A percentile compares a stretch with the other conserved stretches of the same genome.
Evolutionary conservation across 768 basidiomycete genomes (phyloP).

Genomic region (Tephrocybe sp.): DNA sequence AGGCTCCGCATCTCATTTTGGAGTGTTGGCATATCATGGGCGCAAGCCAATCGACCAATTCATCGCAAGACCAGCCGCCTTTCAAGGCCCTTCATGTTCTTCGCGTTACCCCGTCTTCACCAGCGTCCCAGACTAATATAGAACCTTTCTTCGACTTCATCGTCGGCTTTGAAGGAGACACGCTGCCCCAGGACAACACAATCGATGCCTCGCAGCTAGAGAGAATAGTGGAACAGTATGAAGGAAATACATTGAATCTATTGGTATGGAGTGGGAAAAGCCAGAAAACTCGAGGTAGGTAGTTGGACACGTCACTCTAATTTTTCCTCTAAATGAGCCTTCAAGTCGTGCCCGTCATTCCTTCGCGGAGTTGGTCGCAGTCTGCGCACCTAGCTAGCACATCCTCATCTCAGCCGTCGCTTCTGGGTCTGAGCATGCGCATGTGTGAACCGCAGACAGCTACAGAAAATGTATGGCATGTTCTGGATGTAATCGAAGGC

Average conservation of each 20-base stretch:
- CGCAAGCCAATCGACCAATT: constrained; percentile 63
- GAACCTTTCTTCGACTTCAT: constrained; percentile 98
- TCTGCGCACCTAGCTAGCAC: constrained; percentile 30
- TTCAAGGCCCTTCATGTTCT: constrained; percentile 79
- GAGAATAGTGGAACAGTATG: constrained; percentile 79
- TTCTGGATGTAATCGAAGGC: constrained; percentile 93
- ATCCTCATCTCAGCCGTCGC: constrained; percentile 66
- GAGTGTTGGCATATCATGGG: constrained; percentile 47
- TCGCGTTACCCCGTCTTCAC: constrained; percentile 85
- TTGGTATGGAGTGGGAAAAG: constrained; percentile 85
- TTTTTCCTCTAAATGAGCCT: constrained; percentile 5
- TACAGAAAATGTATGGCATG: constrained; percentile 96
- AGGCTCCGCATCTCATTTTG: not conserved
- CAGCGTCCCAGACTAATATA: constrained; percentile 80
- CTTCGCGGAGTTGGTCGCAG: constrained; percentile 82
- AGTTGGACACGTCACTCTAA: not conserved
- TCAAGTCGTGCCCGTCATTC: constrained; percentile 78
- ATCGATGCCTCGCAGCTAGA: constrained; percentile 74
- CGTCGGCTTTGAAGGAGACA: constrained; percentile 81
- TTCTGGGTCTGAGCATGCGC: constrained; percentile 92
- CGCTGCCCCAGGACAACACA: constrained; percentile 44
- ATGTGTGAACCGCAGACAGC: constrained; percentile 89
- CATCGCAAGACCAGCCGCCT: constrained; percentile 44
- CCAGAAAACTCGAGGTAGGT: constrained; percentile 64
- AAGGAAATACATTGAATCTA: constrained; percentile 65